These are phyloP conservation scores for Colletotrichum australisinense DNA, from an alignment of 2,329 filamentous ascomycete genomes.

Conservation along the genomic window DNA sequence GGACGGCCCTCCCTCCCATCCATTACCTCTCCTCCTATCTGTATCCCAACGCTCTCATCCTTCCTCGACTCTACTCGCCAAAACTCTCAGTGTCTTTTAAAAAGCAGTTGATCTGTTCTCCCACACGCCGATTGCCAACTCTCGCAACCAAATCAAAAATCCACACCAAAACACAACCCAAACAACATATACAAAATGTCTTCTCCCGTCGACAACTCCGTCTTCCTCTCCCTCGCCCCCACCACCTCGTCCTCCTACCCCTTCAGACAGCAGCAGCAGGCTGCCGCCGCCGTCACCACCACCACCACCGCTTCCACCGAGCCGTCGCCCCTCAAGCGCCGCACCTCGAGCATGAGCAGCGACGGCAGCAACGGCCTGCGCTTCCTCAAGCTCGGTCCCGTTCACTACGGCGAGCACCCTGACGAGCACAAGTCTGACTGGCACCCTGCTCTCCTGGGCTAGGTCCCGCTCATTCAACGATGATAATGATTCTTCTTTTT, in stretches of 20 bases:
- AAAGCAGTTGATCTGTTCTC: constrained; percentile 28
- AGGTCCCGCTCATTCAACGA: not conserved
- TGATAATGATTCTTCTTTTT: not conserved
- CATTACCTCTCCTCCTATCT: too few relatives aligned
- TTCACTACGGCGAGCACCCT: constrained; percentile 71
- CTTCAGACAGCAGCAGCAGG: constrained; percentile 46
- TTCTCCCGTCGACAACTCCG: constrained; percentile 35
- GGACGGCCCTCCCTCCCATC: constrained; percentile 1
- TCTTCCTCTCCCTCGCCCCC: constrained; percentile 70
- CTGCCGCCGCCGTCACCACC: constrained; percentile 41
- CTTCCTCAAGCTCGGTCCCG: constrained; percentile 73
- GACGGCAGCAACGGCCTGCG: constrained; percentile 52
- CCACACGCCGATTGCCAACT: not conserved
- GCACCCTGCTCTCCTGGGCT: constrained; percentile 27
- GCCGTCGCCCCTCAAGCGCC: constrained; percentile 50
- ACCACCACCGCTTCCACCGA: constrained; percentile 40
- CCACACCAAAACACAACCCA: not conserved
- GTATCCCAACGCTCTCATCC: constrained; percentile 17
- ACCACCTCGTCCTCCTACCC: constrained; percentile 68
- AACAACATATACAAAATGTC: constrained; percentile 26
- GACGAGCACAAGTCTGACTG: constrained; percentile 61
- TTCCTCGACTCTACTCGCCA: not conserved
- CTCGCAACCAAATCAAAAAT: not conserved
- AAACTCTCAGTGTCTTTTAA: not conserved
- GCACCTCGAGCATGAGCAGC: constrained; percentile 67